Conservation (phyloP, 441 rosid genomes). For the Eruca vesicaria region DNA sequence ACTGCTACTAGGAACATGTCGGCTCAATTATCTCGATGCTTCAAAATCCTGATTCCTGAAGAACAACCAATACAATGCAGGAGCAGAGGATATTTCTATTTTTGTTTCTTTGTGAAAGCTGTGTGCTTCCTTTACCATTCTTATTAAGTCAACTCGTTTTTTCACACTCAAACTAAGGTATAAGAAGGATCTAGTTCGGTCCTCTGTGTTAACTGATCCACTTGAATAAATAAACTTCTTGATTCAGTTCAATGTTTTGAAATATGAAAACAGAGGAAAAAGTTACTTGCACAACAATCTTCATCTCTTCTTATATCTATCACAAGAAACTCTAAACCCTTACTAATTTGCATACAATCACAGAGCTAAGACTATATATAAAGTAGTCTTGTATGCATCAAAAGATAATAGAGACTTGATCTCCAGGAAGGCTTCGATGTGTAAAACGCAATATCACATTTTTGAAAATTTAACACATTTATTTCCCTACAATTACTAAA, state of each 20-base stretch:
- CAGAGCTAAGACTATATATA: neutral
- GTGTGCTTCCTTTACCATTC: slow-evolving; percentile 14
- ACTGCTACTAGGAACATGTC: slow-evolving; percentile 74
- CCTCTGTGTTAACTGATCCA: slow-evolving; percentile 5
- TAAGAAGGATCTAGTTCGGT: slow-evolving; percentile 26
- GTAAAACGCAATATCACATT: neutral
- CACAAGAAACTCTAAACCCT: slow-evolving; percentile 4
- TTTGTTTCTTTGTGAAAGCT: slow-evolving; percentile 1
- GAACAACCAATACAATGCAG: slow-evolving; percentile 1
- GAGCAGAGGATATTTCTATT: slow-evolving; percentile 13
- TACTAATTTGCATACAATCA: neutral
- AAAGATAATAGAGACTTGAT: neutral
- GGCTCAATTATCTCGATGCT: slow-evolving; percentile 66
- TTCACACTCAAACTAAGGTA: neutral
- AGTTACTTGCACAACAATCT: slow-evolving; percentile 11
- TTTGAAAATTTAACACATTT: neutral
- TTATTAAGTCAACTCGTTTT: slow-evolving; percentile 7
- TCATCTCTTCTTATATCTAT: neutral
- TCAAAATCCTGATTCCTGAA: slow-evolving; percentile 53
- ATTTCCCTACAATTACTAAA: too few relatives aligned
- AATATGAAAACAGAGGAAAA: neutral
- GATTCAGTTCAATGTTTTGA: neutral
- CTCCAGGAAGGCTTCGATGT: neutral
- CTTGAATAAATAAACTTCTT: slow-evolving; percentile 2
- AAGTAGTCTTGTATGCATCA: neutral